A percentile compares a stretch with the other conserved stretches of the same genome.
Conservation (phyloP, 495 filamentous ascomycete genomes). For the Penicillium bovifimosum region DNA sequence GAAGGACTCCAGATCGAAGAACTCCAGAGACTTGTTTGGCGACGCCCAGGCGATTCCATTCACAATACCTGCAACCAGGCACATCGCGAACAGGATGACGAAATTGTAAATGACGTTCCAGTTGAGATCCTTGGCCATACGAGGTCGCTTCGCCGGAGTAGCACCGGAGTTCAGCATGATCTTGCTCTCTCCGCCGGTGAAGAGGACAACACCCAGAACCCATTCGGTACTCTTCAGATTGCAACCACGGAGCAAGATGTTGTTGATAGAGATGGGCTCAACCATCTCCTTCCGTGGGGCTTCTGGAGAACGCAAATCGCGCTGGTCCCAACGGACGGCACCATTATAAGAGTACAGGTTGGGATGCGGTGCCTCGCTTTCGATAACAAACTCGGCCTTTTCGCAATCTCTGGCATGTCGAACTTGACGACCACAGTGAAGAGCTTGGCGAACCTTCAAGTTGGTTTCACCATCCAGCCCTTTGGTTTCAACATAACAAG, state of each 20-base stretch:
- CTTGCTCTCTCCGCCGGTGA: slow-evolving; percentile 96
- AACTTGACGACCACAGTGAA: slow-evolving; percentile 76
- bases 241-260: slow-evolving; percentile 87
- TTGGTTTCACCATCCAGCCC: slow-evolving; percentile 98
- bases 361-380: slow-evolving; percentile 86
- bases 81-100: slow-evolving; percentile 82
- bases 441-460: slow-evolving; percentile 87
- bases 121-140: slow-evolving; percentile 87
- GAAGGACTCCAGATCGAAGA: slow-evolving; percentile 83
- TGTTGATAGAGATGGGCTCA: slow-evolving; percentile 91
- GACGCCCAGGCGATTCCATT: slow-evolving; percentile 79
- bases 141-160: slow-evolving; percentile 90
- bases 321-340: slow-evolving; percentile 81
- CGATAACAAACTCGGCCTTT: slow-evolving; percentile 75
- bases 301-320: slow-evolving; percentile 54
- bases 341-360: slow-evolving; percentile 93
- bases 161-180: slow-evolving; percentile 99
- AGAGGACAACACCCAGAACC: slow-evolving; percentile 91
- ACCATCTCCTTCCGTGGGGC: slow-evolving; percentile 67
- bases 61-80: slow-evolving; percentile 75
- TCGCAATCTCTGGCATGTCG: slow-evolving; percentile 93
- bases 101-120: slow-evolving; percentile 99
- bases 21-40: slow-evolving; percentile 65
- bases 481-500: slow-evolving; percentile 97
- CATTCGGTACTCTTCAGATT: slow-evolving; percentile 95